These are phyloP conservation scores for Trametes sp. DNA, from an alignment of 1,284 basidiomycete genomes.

Conservation along the genomic window DNA sequence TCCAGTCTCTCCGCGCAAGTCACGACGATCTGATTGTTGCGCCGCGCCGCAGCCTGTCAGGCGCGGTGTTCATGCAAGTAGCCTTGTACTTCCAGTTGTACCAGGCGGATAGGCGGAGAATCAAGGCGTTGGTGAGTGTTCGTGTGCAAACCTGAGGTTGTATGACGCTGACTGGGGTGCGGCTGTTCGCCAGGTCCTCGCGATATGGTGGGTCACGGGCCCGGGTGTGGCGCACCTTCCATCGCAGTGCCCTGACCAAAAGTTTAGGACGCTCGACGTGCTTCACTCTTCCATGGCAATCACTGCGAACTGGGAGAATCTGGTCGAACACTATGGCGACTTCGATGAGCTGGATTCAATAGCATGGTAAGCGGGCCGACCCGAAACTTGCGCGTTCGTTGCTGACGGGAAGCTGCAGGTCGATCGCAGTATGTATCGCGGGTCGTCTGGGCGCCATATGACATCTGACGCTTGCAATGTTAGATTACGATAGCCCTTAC, in stretches of 20 bases:
- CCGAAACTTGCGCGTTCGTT: background rate
- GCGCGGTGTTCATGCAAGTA: conserved; percentile 30
- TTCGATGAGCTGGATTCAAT: conserved; percentile 21
- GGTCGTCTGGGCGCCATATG: too few species aligned
- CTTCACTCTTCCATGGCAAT: conserved; percentile 22
- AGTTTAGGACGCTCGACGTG: conserved; percentile 24
- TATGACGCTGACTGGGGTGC: background rate
- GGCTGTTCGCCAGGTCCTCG: conserved; percentile 13
- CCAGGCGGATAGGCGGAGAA: conserved; percentile 10
- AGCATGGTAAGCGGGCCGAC: conserved; percentile 15
- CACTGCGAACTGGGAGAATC: conserved; percentile 27
- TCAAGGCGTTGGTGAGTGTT: conserved; percentile 21
- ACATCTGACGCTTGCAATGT: too few species aligned
- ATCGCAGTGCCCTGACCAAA: background rate
- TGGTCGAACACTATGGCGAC: conserved; percentile 23
- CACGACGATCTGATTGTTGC: background rate
- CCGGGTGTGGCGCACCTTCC: background rate
- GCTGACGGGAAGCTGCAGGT: conserved; percentile 6
- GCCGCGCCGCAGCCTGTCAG: conserved; percentile 25
- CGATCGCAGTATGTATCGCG: conserved; percentile 27
- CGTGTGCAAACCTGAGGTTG: too few species aligned
- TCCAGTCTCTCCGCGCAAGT: background rate
- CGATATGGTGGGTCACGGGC: conserved; percentile 23
- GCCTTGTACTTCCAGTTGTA: conserved; percentile 28
- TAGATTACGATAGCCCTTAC: conserved; percentile 29